Conservation (phyloP, 2,329 filamentous ascomycete species). For the Colletotrichum ledebouriae region DNA sequence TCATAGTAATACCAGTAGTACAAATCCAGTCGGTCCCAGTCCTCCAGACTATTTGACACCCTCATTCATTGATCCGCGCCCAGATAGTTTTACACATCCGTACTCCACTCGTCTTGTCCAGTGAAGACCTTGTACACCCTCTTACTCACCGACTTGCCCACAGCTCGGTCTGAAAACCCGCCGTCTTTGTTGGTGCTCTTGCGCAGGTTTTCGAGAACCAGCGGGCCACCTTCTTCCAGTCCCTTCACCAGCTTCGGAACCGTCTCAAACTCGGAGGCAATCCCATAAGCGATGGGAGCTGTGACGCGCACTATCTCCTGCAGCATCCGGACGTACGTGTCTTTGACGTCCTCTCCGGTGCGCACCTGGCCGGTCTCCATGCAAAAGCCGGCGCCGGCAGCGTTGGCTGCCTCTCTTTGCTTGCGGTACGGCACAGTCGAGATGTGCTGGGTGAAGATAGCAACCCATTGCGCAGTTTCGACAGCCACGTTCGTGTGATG, state of each 20-base stretch:
- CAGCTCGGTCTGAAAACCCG: slow-evolving; percentile 63
- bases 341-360: slow-evolving; percentile 72
- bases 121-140: slow-evolving; percentile 73
- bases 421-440: slow-evolving; percentile 80
- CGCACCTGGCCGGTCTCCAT: slow-evolving; percentile 84
- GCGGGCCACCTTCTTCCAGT: slow-evolving; percentile 70
- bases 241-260: slow-evolving; percentile 70
- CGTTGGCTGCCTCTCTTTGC: slow-evolving; percentile 61
- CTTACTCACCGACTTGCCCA: slow-evolving; percentile 71
- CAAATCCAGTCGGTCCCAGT: too few species aligned
- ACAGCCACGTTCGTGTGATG: slow-evolving; percentile 73
- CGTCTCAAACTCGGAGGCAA: slow-evolving; percentile 71
- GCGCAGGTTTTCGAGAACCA: slow-evolving; percentile 71
- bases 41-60: too few species aligned
- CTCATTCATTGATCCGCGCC: background rate
- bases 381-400: slow-evolving; percentile 75
- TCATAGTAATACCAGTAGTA: too few species aligned
- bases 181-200: slow-evolving; percentile 71
- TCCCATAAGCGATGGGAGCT: slow-evolving; percentile 77
- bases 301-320: slow-evolving; percentile 82
- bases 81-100: slow-evolving; percentile 59
- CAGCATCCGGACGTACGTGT: slow-evolving; percentile 82
- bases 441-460: slow-evolving; percentile 82
- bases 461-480: slow-evolving; percentile 81
- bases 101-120: slow-evolving; percentile 66